Percentiles rank a stretch among this genome's conserved stretches.
phyloP scores from a whole-genome alignment of 192 early-diverging fungal species.

The Phlyctochytrium planicorne region DNA sequence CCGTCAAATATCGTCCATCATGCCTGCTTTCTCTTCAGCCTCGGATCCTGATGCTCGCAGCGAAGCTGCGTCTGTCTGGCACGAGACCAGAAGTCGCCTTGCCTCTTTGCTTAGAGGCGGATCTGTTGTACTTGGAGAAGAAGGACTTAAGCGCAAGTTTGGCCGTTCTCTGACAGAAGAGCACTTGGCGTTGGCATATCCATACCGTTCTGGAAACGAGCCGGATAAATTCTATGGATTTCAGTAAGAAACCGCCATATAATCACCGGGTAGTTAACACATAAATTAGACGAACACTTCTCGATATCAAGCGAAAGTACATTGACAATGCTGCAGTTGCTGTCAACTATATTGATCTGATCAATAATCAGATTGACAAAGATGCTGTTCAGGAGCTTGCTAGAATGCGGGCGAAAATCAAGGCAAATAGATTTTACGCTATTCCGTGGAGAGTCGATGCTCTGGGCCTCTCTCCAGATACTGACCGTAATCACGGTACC shows the following conservation, averaged over 20 bases:
- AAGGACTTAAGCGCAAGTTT: conserved; percentile 8
- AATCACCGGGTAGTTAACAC: background rate
- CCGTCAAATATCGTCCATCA: conserved; percentile 12
- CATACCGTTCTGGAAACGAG: background rate
- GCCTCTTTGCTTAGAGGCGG: conserved; percentile 2
- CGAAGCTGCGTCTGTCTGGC: conserved; percentile 15
- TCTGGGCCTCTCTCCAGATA: conserved; percentile 15
- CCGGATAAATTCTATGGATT: conserved; percentile 27
- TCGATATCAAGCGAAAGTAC: conserved; percentile 27
- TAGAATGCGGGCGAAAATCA: conserved; percentile 13
- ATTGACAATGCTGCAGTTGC: conserved; percentile 8
- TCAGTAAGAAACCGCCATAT: conserved; percentile 11
- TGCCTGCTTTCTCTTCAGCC: conserved; percentile 11
- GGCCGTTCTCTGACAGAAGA: conserved; percentile 16
- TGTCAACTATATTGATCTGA: conserved; percentile 17
- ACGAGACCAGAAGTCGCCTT: background rate
- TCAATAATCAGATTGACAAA: conserved; percentile 18
- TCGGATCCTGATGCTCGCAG: background rate
- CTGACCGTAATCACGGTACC: conserved; percentile 14
- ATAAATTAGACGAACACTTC: conserved; percentile 20
- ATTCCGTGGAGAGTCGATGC: conserved; percentile 24
- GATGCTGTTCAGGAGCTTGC: conserved; percentile 13
- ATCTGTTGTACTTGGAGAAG: conserved; percentile 6
- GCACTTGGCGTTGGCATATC: conserved; percentile 4
- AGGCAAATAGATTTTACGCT: conserved; percentile 28